Base-by-base conservation (phyloP, 495 filamentous ascomycete genomes). In the Aspergillus indologenus region DNA sequence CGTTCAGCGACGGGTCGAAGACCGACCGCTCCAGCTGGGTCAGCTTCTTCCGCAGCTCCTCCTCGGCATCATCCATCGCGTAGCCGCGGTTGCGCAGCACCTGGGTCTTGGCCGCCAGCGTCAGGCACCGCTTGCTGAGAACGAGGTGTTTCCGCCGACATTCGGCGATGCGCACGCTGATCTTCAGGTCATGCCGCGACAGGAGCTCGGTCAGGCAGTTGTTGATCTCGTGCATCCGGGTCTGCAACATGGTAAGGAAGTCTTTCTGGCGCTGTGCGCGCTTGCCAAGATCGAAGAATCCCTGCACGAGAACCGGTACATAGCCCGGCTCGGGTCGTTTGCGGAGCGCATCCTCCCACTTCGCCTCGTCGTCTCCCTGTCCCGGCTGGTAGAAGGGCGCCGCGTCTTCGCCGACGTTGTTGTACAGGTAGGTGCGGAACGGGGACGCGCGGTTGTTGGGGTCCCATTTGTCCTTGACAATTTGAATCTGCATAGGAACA, bases 351-450 rank as follows among this genome's bases (percentile, higher is more conserved):
- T 96, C 91, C 63, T 99, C 94, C 92, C 92, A 99, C 68, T 89
- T 92, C 34, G 83, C 80, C 22, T 87, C 83, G 71, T 96, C 87
- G 63, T 98, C 94, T 57, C 83, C 77, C 17, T 87, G 77, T 1
- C 82, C 79, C 6, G 92, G 92, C 60, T 86, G 83, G 72, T 89
- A 97, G 74, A 90, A 93, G 3, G 91, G 90, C 8, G 89, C 88
- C 53, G 83, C 77, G 19, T 89, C 84, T 62, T 91, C 85, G 18
- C 86, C 84, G 55, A 96, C 90, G 61, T 87, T 82, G 74, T 98
- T 98, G 78, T 98, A 98, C 70, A 97, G 89, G 70, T 98, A 98
- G 54, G 88, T 78, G 66, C 91, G 87, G 76, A 99, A 95, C 5
- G 83, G 86, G 58, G 90, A 96, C 59, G 83, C 79, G 12, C 82